A percentile compares a stretch with the other conserved stretches of the same genome.
phyloP scores from a whole-genome alignment of 352 stramenopile species.

The Phytophthora vignae region DNA sequence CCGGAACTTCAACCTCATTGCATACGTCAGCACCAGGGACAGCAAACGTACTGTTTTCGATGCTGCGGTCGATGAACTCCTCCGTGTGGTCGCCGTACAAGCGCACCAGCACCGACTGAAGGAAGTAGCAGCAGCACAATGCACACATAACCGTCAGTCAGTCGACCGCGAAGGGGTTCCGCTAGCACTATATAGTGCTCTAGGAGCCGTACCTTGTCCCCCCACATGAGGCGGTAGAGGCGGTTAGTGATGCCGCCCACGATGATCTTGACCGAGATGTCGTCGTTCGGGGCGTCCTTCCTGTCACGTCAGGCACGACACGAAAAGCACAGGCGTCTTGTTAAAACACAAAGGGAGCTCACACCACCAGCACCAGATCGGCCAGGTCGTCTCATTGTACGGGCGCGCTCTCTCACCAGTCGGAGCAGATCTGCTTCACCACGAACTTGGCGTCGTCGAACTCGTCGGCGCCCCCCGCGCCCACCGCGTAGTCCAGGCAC shows the following conservation, averaged over 20 bases:
- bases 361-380: too few relatives aligned
- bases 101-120: slow-evolving; percentile 86
- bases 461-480: slow-evolving; percentile 66
- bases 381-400: too few relatives aligned
- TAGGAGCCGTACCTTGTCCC: slow-evolving; percentile 49
- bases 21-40: neutral
- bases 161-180: neutral
- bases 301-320: slow-evolving; percentile 32
- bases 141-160: neutral
- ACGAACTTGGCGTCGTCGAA: slow-evolving; percentile 87
- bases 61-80: slow-evolving; percentile 92
- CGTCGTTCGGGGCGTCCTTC: slow-evolving; percentile 56
- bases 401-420: slow-evolving; percentile 48
- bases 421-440: slow-evolving; percentile 66
- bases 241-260: slow-evolving; percentile 94
- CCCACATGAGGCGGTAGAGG: slow-evolving; percentile 88
- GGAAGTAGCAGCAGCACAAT: neutral
- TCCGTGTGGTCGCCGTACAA: slow-evolving; percentile 95
- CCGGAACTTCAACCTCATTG: neutral
- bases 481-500: slow-evolving; percentile 78
- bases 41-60: slow-evolving; percentile 87
- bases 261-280: slow-evolving; percentile 89
- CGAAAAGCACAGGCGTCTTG: neutral
- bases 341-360: slow-evolving; percentile 1
- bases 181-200: neutral